These are phyloP conservation scores for Globisporangium echinulatum DNA, from an alignment of 352 stramenopile genomes.

Conservation along the genomic window DNA sequence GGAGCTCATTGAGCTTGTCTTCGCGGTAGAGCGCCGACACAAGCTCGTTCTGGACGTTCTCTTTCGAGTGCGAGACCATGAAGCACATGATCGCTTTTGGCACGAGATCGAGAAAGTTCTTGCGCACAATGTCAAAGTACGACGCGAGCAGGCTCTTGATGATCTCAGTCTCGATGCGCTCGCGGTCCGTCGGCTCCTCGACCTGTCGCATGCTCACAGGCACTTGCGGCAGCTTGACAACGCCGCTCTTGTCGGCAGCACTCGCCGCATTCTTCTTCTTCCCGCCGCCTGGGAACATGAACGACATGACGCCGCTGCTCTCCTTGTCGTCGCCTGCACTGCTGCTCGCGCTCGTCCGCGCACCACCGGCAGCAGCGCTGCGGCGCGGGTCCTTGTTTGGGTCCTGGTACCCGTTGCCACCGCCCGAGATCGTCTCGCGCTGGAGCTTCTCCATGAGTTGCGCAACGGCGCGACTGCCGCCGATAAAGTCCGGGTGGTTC, in stretches of 20 bases:
- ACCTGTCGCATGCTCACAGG: slow-evolving; percentile 94
- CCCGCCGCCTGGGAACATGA: slow-evolving; percentile 45
- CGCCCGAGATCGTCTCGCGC: slow-evolving; percentile 64
- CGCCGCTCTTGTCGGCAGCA: slow-evolving; percentile 33
- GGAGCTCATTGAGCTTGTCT: slow-evolving; percentile 92
- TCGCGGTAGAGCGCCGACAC: slow-evolving; percentile 96
- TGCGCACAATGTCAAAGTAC: slow-evolving; percentile 99
- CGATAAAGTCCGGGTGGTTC: slow-evolving; percentile 99
- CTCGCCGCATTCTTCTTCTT: slow-evolving; percentile 31
- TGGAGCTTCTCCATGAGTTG: slow-evolving; percentile 94
- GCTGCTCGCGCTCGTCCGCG: slow-evolving; percentile 11
- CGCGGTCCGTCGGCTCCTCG: slow-evolving; percentile 92
- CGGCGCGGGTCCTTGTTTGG: slow-evolving; percentile 47
- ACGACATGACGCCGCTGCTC: slow-evolving; percentile 66
- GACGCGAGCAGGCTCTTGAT: slow-evolving; percentile 96
- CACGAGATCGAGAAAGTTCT: slow-evolving; percentile 99
- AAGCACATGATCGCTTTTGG: slow-evolving; percentile 99
- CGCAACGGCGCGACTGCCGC: slow-evolving; percentile 91
- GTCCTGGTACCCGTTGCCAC: slow-evolving; percentile 35
- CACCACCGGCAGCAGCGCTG: slow-evolving; percentile 2
- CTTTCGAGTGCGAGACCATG: slow-evolving; percentile 92
- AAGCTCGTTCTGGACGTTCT: slow-evolving; percentile 97
- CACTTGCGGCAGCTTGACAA: slow-evolving; percentile 95
- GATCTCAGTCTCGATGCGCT: slow-evolving; percentile 97
- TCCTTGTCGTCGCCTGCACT: slow-evolving; percentile 64